Percentiles rank a stretch among this genome's conserved stretches.
Conservation (phyloP, 768 basidiomycete species). For the Atractiella rhizophila region DNA sequence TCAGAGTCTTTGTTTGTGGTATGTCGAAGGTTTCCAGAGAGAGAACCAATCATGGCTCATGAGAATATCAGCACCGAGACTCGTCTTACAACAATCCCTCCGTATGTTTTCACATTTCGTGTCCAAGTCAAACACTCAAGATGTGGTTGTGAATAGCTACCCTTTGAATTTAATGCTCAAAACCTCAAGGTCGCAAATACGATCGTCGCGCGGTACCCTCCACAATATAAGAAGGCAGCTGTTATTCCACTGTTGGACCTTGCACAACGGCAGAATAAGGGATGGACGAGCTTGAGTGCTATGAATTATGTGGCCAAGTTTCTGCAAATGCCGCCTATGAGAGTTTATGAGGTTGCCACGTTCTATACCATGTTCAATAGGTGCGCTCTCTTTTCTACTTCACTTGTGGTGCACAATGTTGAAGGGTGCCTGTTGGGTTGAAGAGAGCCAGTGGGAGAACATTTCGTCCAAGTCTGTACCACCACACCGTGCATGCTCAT, state of each 20-base stretch:
- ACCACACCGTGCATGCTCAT: slow-evolving; percentile 91
- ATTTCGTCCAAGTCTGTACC: slow-evolving; percentile 95
- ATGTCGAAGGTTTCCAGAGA: too few relatives aligned
- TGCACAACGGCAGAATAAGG: slow-evolving; percentile 89
- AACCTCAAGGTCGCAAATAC: slow-evolving; percentile 66
- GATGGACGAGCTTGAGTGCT: slow-evolving; percentile 91
- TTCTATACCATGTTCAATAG: slow-evolving; percentile 99
- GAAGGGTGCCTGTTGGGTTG: not conserved
- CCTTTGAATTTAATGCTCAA: slow-evolving; percentile 38
- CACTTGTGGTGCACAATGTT: not conserved
- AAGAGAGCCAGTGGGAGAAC: slow-evolving; percentile 74
- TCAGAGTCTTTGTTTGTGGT: too few relatives aligned
- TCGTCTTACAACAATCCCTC: slow-evolving; percentile 80
- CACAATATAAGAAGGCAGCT: slow-evolving; percentile 85
- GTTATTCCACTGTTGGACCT: slow-evolving; percentile 89
- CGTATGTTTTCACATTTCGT: slow-evolving; percentile 23
- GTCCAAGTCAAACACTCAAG: not conserved
- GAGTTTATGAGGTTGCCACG: slow-evolving; percentile 95
- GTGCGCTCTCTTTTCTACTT: slow-evolving; percentile 25
- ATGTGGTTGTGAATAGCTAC: slow-evolving; percentile 36
- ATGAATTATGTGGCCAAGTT: slow-evolving; percentile 96
- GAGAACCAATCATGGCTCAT: too few relatives aligned
- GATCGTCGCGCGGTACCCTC: slow-evolving; percentile 77
- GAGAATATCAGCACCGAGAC: slow-evolving; percentile 95
- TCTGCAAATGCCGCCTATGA: slow-evolving; percentile 86